Conservation (phyloP, 192 early-diverging fungal species). For the Coemansia guatemalensis region DNA sequence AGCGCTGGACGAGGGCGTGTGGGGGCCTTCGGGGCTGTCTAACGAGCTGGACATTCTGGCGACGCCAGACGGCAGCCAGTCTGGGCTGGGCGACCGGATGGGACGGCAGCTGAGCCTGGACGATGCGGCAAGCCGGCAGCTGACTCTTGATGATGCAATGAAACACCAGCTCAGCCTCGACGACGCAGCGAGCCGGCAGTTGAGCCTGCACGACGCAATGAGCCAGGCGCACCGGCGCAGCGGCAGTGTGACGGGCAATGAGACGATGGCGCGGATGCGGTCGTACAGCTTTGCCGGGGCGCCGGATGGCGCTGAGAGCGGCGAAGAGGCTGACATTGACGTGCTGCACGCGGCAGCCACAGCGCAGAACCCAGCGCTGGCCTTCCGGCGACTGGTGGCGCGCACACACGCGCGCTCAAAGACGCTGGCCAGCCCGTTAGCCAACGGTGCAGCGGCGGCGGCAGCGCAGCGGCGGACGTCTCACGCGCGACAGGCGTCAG, state of each 20-base stretch:
- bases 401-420: conserved; percentile 53
- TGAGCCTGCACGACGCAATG: neutral
- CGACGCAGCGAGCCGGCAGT: conserved; percentile 1
- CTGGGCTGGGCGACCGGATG: too few species aligned
- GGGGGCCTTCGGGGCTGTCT: conserved; percentile 48
- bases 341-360: conserved; percentile 49
- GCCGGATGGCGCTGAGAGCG: conserved; percentile 24
- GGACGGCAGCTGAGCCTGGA: conserved; percentile 14
- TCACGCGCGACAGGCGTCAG: conserved; percentile 17
- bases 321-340: conserved; percentile 48
- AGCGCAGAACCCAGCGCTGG: conserved; percentile 45
- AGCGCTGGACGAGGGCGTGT: conserved; percentile 45
- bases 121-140: conserved; percentile 13
- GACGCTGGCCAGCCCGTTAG: conserved; percentile 40
- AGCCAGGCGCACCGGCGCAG: conserved; percentile 11
- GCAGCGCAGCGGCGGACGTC: conserved; percentile 5
- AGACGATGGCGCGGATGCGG: conserved; percentile 36
- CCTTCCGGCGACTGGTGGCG: conserved; percentile 53
- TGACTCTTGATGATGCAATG: conserved; percentile 1
- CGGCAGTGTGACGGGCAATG: conserved; percentile 12
- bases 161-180: neutral
- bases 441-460: conserved; percentile 37
- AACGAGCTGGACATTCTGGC: conserved; percentile 42
- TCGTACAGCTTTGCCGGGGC: conserved; percentile 55
- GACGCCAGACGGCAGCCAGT: conserved; percentile 7